phyloP scores from a whole-genome alignment of 768 basidiomycete genomes.

The Solioccasus polychromus region DNA sequence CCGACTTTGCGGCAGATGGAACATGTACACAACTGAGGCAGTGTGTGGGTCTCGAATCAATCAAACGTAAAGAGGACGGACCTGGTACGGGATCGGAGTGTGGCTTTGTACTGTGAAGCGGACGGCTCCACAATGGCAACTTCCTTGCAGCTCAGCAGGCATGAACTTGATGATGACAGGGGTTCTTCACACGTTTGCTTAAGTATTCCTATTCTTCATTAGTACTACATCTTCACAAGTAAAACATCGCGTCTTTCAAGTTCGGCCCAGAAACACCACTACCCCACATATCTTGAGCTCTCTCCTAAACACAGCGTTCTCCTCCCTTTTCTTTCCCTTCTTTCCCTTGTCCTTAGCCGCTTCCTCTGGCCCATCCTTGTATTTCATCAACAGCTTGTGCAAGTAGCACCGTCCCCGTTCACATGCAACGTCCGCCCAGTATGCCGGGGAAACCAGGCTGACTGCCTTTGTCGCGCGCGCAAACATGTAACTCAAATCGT shows the following conservation, averaged over 20 bases:
- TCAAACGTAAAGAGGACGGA: conserved; percentile 12
- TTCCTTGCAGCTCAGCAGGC: conserved; percentile 50
- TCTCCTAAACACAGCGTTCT: conserved; percentile 49
- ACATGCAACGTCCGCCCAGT: conserved; percentile 47
- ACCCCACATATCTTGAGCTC: conserved; percentile 55
- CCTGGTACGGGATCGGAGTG: conserved; percentile 65
- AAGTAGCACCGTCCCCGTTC: conserved; percentile 55
- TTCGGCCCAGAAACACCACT: conserved; percentile 46
- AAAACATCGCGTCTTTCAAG: conserved; percentile 71
- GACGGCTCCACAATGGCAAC: conserved; percentile 37
- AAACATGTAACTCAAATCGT: conserved; percentile 54
- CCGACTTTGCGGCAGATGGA: conserved; percentile 73
- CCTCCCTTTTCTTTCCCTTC: conserved; percentile 35
- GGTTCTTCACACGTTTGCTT: too few relatives aligned
- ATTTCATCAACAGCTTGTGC: conserved; percentile 40
- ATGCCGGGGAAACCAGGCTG: conserved; percentile 35
- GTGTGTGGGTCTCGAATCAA: background rate
- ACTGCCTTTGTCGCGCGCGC: conserved; percentile 52
- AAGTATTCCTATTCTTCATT: too few relatives aligned
- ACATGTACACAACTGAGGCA: conserved; percentile 55
- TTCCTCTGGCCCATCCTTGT: conserved; percentile 4
- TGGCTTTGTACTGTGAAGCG: conserved; percentile 40
- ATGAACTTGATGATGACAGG: conserved; percentile 19
- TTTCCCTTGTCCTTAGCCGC: conserved; percentile 25
- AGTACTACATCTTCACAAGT: conserved; percentile 37